Evolutionary conservation across 208 protist genomes (phyloP), one percentile per base, ranked within the genome.

Genomic region (Herpetomonas tarakana): DNA sequence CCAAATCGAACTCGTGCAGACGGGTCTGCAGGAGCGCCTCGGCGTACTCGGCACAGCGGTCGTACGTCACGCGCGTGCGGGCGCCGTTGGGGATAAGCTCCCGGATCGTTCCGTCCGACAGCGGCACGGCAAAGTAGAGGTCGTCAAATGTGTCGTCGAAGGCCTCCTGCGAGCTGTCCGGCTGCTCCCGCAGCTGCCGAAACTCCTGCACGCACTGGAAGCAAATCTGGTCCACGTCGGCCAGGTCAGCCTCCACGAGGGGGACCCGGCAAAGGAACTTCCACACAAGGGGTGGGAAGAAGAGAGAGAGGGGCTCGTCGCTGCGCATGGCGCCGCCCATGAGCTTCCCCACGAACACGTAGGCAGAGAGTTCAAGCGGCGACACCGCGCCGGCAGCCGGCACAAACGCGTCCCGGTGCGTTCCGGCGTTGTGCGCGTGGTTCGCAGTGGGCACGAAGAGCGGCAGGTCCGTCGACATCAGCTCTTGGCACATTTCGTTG

Each of bases 261-360:
- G 79, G 65, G 21, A 60, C 72, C n/a, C 74, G 66, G 50, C 74
- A 78, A 9, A 98, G 64, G 56, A 72, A 81, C 66, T 93, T 91
- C 94, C 95, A 98, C 46, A 98, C 73, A 9, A 97, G 61, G 18
- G 91, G 83, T 18, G 97, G 91, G 27, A 98, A 71, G 68, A 91
- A 87, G 19, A 98, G 72, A 26, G 83, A 74, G 14, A 99, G 75
- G 27, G 95, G 85, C 29, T 97, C 80, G 41, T 90, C 86, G 26
- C 76, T 88, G 57, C 96, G 85, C 54, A 99, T 65, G 25, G 91
- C 92, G 38, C 94, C 82, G 44, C 97, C 97, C 93, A 99, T 98
- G 44, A 99, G 69, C 46, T 78, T 71, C 11, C 96, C 96, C n/a
- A 98, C 24, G 63, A 98, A 97, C n/a, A 72, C 62, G 53, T 92